Conservation (phyloP, 164 flowering plant species). For the Chloranthus sessilifolius region DNA sequence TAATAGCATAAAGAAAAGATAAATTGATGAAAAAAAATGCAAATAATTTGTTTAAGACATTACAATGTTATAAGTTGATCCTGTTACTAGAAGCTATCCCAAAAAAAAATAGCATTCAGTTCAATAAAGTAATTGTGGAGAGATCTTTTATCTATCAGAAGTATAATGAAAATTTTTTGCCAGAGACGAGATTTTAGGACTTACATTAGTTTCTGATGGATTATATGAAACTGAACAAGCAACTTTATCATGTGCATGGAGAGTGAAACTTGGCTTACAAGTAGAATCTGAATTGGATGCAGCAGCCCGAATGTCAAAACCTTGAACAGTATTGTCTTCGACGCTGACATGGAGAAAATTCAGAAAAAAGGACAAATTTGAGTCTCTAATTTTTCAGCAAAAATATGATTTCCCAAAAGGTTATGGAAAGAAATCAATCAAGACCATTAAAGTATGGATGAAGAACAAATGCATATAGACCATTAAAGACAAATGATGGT, state of each 20-base stretch:
- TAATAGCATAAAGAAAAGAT: too few species aligned
- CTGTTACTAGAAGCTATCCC: constrained; percentile 81
- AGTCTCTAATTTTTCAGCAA: background rate
- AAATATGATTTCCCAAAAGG: too few species aligned
- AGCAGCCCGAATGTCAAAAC: constrained; percentile 77
- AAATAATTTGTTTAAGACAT: too few species aligned
- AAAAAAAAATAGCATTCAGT: constrained; percentile 1
- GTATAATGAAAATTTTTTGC: too few species aligned
- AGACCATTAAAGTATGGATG: too few species aligned
- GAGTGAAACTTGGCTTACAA: constrained; percentile 60
- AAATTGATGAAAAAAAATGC: too few species aligned
- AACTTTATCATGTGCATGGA: constrained; percentile 96
- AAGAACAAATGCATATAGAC: too few species aligned
- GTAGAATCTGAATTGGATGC: constrained; percentile 42
- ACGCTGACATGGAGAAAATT: constrained; percentile 60
- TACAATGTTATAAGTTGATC: constrained; percentile 85
- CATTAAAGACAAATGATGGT: too few species aligned
- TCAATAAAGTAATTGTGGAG: too few species aligned
- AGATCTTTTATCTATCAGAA: too few species aligned
- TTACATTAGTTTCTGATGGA: constrained; percentile 64
- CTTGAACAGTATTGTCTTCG: constrained; percentile 76
- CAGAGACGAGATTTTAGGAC: background rate
- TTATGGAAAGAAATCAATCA: too few species aligned
- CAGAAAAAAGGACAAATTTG: background rate
- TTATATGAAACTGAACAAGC: constrained; percentile 68